Evolutionary conservation across 1,284 basidiomycete species (phyloP), one percentile per base, ranked within the genome.

Genomic region (Calocybe gambosa): DNA sequence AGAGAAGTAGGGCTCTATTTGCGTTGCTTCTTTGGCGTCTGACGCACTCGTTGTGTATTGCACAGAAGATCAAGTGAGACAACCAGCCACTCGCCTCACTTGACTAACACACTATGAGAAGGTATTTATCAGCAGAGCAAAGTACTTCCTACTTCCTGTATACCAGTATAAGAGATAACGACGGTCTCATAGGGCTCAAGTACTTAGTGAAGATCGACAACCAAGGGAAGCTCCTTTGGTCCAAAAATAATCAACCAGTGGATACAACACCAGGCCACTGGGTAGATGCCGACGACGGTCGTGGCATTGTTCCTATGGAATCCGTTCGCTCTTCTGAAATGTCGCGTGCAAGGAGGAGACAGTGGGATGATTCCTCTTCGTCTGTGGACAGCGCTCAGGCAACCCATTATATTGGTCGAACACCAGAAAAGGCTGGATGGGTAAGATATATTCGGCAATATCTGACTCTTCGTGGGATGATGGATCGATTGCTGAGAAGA

Each of bases 161-260:
- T n/a, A 3, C 9, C 6, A 5, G 2, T 41, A 10, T 12, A n/a
- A 6, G 13, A 6, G 18, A 16, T 18, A 4, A 25, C 25, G 2
- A 16, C 20, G 23, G 26, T n/a, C 16, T 35, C 13, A 6, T 31
- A 77, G 76, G 77, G 6, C 64, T 81, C 18, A 87, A 88, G 57
- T 89, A 89, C 57, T 71, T 89, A 2, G 78, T 84, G 45, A 71
- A 71, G 29, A 73, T 86, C 35, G 79, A 82, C 53, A 53, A 67
- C 0, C 66, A 80, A n/a, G 87, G 88, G 1, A 74, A 71, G 49
- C 68, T 90, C 13, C 66, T 78, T n/a, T 90, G 86, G 86, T 78
- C 77, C 1, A 73, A 75, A 39, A 85, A 82, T 53, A 72, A 77
- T 39, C 71, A 81, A 47, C 66, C 76, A 0, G 77, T 85, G 8